These are phyloP conservation scores for Phialophora expanda DNA, from an alignment of 2,329 filamentous ascomycete species.

Conservation along the genomic window DNA sequence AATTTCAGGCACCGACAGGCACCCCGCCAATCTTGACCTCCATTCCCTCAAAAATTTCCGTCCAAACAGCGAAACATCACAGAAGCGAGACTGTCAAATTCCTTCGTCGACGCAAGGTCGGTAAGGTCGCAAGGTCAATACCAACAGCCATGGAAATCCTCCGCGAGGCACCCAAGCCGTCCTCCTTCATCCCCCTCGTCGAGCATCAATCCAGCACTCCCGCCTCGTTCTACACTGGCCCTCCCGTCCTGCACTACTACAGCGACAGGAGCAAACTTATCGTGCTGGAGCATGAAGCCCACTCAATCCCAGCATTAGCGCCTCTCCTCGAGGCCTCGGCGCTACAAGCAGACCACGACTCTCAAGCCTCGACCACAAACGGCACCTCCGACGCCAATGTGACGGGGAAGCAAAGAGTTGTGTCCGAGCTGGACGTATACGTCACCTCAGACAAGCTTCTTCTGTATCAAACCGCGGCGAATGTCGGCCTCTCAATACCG, in stretches of 20 bases:
- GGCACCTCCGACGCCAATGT: conserved; percentile 30
- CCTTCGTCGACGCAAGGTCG: not conserved
- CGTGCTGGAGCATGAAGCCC: conserved; percentile 49
- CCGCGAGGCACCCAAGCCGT: conserved; percentile 46
- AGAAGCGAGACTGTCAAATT: not conserved
- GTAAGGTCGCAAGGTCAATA: not conserved
- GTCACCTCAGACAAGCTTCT: conserved; percentile 56
- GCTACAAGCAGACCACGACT: conserved; percentile 3
- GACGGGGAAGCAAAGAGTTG: conserved; percentile 40
- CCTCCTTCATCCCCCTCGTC: conserved; percentile 51
- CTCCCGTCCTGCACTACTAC: conserved; percentile 55
- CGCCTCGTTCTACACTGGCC: conserved; percentile 54
- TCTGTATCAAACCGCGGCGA: conserved; percentile 47
- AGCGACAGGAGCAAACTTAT: conserved; percentile 53
- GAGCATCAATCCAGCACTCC: conserved; percentile 56
- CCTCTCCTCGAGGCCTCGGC: conserved; percentile 27
- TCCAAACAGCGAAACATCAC: not conserved
- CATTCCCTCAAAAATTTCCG: conserved; percentile 4
- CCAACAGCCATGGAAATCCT: conserved; percentile 50
- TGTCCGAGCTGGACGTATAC: conserved; percentile 52
- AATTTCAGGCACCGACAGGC: not conserved
- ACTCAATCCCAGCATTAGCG: conserved; percentile 44
- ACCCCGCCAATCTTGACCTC: not conserved
- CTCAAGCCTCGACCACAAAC: conserved; percentile 31
- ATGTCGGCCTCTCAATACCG: conserved; percentile 51